Base-by-base conservation (phyloP, 2,329 filamentous ascomycete species). In the Fusarium camptoceras region DNA sequence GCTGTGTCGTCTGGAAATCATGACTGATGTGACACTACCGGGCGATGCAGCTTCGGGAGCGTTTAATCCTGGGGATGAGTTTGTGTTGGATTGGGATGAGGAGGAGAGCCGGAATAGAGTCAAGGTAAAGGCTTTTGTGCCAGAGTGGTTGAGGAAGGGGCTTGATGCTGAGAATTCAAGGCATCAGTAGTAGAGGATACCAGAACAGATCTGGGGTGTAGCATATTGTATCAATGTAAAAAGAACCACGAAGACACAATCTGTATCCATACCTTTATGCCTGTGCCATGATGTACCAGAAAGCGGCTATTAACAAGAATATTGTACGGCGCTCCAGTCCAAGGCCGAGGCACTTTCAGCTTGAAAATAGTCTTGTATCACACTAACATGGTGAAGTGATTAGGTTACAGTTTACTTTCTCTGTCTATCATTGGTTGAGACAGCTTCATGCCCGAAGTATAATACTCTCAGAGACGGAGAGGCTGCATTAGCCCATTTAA, bases 1-100 rank as follows among this genome's bases (percentile, higher is more conserved):
- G 4, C 81, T 98, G 71, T 98, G 95, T 77, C 89, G 95, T 27
- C 81, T 98, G 73, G 94, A 97, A 82, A 90, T 91, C 77, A 98
- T 98, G 94, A 97, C 93, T 8, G 91, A 94, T 76, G 82, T 96
- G 49, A 83, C 84, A 34, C 82, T 96, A 56, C 92, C 91, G 4
- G 92, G 89, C 8, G 88, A 88, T 59, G 89, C 92, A 68, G 86
- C 87, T 1, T 86, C 87, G 8, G 89, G 90, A 2, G 87, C 86
- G 20, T 93, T 85, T 76, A 87, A 83, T 63, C 85, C 87, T 0
- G 85, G 84, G 2, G 85, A 90, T 61, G 87, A 91, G 79, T 92
- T 92, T 73, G 83, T 87, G 63, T 78, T 92, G 31, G 81, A 84
- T 31, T 85, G 84, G 83, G 81, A 79, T 41, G 83, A 83, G 27